Evolutionary conservation across 371 early-diverging fungal genomes (phyloP), one percentile per base, ranked within the genome.

Genomic region (Vairimorpha ceranae): DNA sequence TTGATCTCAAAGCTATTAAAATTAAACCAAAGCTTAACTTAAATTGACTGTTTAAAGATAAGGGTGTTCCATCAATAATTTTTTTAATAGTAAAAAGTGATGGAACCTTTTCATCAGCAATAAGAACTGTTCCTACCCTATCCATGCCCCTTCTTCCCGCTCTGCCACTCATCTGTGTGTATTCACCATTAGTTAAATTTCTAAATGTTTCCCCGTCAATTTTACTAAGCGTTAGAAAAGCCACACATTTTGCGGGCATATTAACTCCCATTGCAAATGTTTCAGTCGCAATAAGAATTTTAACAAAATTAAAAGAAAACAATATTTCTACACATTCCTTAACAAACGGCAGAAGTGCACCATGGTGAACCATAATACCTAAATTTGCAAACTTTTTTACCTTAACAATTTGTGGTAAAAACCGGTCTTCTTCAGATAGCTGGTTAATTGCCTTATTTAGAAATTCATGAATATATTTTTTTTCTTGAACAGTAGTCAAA

Each of bases 241-340:
- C 94, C 2, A 95, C 95, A 36, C 91, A 88, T 38, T 89, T 84
- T 2, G 97, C 94, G 17, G 98, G 97, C 90, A 95, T 94, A 82
- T 97, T 97, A 70, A 97, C 94, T 59, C 98, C 98, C 93, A 94
- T 93, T 12, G 93, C 93, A 85, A 93, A 93, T 7, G 94, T 92
- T 81, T 93, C 93, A 0, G 93, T 93, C 0, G 93, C 92, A 84
- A 93, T 90, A 67, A 93, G 81, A 0, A 94, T 90, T 80, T 91
- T 89, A 67, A 96, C 90, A 15, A 95, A 85, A 17, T 93, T 92
- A 38, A 90, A 83, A 8, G 91, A 88, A 86, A 96, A 95, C 72
- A 96, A 79, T 65, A 96, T 92, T 83, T 98, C 98, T 4, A 96
- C 75, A 77, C 87, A 87, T 83, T 98, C 98, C 81, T 96, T 98